These are phyloP conservation scores for Veloboletus limbatus DNA, from an alignment of 1,284 basidiomycete genomes.

Conservation along the genomic window DNA sequence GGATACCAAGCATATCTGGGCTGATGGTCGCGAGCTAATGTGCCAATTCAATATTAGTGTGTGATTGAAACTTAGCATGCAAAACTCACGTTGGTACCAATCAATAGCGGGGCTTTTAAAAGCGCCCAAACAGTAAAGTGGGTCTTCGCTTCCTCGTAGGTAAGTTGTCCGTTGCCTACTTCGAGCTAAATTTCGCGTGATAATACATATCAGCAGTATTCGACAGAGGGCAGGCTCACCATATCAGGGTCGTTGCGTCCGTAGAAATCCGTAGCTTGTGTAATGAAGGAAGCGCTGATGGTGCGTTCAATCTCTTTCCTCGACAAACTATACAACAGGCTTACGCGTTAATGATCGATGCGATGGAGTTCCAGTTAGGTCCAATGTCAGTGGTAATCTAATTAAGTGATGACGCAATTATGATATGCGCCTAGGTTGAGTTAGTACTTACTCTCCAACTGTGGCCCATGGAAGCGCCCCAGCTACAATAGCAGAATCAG, in stretches of 20 bases:
- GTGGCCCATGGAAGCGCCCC: conserved; percentile 41
- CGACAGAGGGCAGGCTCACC: conserved; percentile 28
- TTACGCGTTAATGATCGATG: conserved; percentile 40
- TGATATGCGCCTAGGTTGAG: background rate
- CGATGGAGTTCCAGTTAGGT: conserved; percentile 36
- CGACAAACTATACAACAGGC: background rate
- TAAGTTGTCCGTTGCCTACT: conserved; percentile 44
- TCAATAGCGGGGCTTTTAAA: conserved; percentile 47
- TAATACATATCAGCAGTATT: background rate
- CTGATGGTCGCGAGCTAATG: conserved; percentile 49
- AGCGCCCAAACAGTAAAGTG: conserved; percentile 49
- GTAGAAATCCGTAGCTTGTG: conserved; percentile 42
- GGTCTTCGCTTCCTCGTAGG: conserved; percentile 42
- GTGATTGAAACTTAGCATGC: conserved; percentile 18
- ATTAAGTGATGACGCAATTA: background rate
- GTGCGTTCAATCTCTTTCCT: background rate
- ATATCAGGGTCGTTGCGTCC: conserved; percentile 48
- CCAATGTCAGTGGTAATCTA: conserved; percentile 25
- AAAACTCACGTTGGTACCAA: conserved; percentile 36
- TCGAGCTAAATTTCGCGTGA: conserved; percentile 37
- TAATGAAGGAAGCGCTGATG: conserved; percentile 42
- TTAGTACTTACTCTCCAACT: conserved; percentile 43
- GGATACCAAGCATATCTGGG: conserved; percentile 49
- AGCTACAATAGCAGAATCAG: conserved; percentile 7
- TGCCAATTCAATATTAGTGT: background rate